Base-by-base conservation (phyloP, 2,329 filamentous ascomycete genomes). In the Aspergillus fructus region DNA sequence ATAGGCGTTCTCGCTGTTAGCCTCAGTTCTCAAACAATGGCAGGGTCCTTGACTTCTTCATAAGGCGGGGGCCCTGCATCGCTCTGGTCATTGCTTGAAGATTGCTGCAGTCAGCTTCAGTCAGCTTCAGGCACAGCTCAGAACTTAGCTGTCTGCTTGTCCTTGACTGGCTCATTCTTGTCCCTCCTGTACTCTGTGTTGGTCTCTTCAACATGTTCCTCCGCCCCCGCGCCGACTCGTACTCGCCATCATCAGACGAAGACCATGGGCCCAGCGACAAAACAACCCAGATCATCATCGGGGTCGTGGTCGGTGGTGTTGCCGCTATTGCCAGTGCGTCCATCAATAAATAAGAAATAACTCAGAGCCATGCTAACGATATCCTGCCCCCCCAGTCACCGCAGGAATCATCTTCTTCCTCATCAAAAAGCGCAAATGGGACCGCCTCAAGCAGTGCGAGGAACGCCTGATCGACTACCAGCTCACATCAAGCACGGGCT, bases 231-330 rank as follows among this genome's bases (percentile, higher is more conserved):
- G 42, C 42, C 34, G 49, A 42, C 48, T 12, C 11, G 15, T 24
- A 48, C 19, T 15, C 34, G 8, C 17, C 13, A 8, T 19, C 19
- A 30, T 33, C 27, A 41, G 53, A 56, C 23, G 23, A 41, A 15
- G 15, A 53, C 24, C n/a, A 49, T 4, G 40, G 42, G 1, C 17
- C 43, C 15, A 49, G 43, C 48, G 21, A 42, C 21, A 58, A 58
- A 42, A 58, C 55, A 9, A 58, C 55, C 8, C 58, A 60, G 51
- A 66, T 68, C 8, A 67, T 68, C 37, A 66, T 71, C 43, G 69
- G 68, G 4, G 66, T 68, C 3, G 68, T 71, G 1, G 59, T 71
- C 1, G 68, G 68, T n/a, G 62, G 64, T 9, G 58, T 70, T 48
- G 64, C 54, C 15, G 55, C 62, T 42, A 60, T 68, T 56, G 62